These are phyloP conservation scores for Phlebiopsis flavidoalba DNA, from an alignment of 768 basidiomycete genomes.

Conservation along the genomic window DNA sequence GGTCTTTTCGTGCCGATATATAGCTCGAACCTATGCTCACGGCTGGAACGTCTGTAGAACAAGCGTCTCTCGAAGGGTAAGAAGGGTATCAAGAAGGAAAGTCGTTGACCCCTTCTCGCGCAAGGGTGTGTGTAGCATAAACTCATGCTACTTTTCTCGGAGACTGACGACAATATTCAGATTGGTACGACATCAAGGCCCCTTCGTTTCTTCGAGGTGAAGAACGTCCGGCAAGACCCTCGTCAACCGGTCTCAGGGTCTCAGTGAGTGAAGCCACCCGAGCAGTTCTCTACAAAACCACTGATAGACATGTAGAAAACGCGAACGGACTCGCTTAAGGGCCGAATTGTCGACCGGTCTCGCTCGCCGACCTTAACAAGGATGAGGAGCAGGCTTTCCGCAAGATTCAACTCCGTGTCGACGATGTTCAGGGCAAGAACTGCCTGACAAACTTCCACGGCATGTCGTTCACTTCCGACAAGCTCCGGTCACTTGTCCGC, in stretches of 20 bases:
- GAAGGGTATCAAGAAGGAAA: conserved; percentile 99
- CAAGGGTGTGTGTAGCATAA: conserved; percentile 72
- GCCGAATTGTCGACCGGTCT: conserved; percentile 94
- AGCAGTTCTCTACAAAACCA: not conserved
- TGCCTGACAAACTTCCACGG: conserved; percentile 99
- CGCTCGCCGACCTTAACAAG: conserved; percentile 96
- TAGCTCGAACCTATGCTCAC: not conserved
- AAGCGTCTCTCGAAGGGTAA: conserved; percentile 97
- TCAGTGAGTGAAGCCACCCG: conserved; percentile 62
- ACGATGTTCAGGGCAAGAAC: conserved; percentile 97
- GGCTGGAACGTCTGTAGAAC: conserved; percentile 51
- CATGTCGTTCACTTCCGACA: conserved; percentile 99
- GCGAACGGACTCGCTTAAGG: conserved; percentile 97
- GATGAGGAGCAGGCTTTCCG: conserved; percentile 99
- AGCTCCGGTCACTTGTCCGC: conserved; percentile 97
- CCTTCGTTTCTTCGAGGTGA: conserved; percentile 96
- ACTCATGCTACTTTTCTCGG: not conserved
- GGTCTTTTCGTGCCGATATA: conserved; percentile 36
- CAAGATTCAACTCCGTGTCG: conserved; percentile 97
- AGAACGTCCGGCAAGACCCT: conserved; percentile 98
- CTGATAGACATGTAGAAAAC: conserved; percentile 60
- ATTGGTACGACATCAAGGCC: conserved; percentile 99
- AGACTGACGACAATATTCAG: conserved; percentile 34
- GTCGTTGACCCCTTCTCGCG: conserved; percentile 99
- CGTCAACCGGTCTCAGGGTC: conserved; percentile 94